Percentiles rank a stretch among this genome's conserved stretches.
Evolutionary conservation across 345 rosid species (phyloP).

Genomic region (Pugionium dolabratum): DNA sequence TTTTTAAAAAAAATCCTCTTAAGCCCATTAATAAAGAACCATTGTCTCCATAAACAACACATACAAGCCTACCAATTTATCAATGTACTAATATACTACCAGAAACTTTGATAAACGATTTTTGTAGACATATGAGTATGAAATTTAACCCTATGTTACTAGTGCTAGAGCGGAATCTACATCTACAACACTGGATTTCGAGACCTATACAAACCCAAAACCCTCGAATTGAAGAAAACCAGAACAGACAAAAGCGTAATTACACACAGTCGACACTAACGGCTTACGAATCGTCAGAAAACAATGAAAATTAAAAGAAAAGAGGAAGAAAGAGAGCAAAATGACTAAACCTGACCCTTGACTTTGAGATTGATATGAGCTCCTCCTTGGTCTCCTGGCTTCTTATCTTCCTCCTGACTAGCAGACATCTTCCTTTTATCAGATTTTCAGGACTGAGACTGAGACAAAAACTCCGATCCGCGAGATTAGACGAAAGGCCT

Average conservation of each 20-base stretch:
- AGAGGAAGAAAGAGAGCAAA: background rate
- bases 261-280: background rate
- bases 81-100: background rate
- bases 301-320: no score
- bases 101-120: background rate
- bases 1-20: no score
- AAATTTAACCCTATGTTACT: background rate
- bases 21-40: no score
- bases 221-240: slow-evolving; percentile 8
- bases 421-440: slow-evolving; percentile 46
- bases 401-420: slow-evolving; percentile 71
- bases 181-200: background rate
- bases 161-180: background rate
- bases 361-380: slow-evolving; percentile 90
- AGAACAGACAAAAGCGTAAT: background rate
- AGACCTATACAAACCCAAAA: slow-evolving; percentile 4
- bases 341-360: slow-evolving; percentile 70
- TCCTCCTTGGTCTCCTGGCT: slow-evolving; percentile 64
- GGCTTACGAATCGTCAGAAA: background rate
- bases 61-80: slow-evolving; percentile 5
- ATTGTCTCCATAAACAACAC: no score
- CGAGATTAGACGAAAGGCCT: background rate
- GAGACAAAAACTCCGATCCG: slow-evolving; percentile 3
- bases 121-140: background rate
- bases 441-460: background rate